A percentile compares a stretch with the other conserved stretches of the same genome.
Conservation (phyloP, 1,284 basidiomycete genomes). For the Rhodotorula sp. region DNA sequence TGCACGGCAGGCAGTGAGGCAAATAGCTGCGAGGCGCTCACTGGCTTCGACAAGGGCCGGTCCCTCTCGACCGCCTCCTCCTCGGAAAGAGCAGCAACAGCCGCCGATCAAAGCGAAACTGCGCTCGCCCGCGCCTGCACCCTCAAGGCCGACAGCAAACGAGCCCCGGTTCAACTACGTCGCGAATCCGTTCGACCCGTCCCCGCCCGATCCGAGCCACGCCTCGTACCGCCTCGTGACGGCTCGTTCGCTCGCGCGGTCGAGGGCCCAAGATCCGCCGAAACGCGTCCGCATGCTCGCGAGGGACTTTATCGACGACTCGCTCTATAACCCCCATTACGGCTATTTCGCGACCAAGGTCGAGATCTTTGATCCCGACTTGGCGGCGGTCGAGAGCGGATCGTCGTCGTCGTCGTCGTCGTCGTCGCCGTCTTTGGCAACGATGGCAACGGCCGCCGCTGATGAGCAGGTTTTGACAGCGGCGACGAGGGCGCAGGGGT, state of each 20-base stretch:
- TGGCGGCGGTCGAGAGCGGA: neutral
- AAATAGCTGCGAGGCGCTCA: no score
- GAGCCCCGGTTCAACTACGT: conserved; percentile 40
- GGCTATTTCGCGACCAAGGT: conserved; percentile 95
- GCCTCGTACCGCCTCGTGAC: conserved; percentile 65
- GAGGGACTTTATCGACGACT: conserved; percentile 95
- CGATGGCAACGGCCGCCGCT: conserved; percentile 27
- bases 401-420: neutral
- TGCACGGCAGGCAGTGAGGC: no score
- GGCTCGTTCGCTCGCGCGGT: conserved; percentile 66
- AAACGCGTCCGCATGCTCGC: conserved; percentile 87
- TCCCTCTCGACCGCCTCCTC: no score
- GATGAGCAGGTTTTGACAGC: conserved; percentile 24
- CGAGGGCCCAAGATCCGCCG: conserved; percentile 63
- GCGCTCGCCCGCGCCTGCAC: no score
- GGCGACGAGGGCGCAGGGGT: conserved; percentile 48
- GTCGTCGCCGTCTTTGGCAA: conserved; percentile 21
- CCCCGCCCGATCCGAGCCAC: conserved; percentile 23
- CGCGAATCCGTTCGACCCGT: conserved; percentile 34
- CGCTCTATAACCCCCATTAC: conserved; percentile 93
- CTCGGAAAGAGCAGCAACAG: no score
- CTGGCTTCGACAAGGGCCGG: no score
- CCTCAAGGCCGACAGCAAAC: neutral
- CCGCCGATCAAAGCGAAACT: no score
- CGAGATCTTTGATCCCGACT: conserved; percentile 72